Evolutionary conservation across 2,329 filamentous ascomycete species (phyloP).

Genomic region (Dactylellina leptospora): DNA sequence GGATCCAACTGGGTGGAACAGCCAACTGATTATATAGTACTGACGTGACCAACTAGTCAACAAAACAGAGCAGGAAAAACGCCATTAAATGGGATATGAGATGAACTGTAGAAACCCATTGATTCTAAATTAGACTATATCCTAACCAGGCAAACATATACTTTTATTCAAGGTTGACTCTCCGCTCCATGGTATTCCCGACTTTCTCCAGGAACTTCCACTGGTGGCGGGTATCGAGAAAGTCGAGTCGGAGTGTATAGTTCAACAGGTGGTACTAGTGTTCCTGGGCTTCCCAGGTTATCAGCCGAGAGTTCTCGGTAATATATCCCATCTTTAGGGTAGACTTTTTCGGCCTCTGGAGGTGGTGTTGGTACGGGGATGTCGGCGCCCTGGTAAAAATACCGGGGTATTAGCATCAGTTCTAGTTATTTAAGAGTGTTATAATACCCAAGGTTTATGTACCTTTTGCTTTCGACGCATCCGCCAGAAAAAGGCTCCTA

Average conservation of each 20-base stretch:
- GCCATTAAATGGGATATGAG: not conserved
- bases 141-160: too few relatives aligned
- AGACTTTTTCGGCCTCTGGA: slow-evolving; percentile 32
- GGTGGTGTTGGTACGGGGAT: slow-evolving; percentile 27
- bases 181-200: too few relatives aligned
- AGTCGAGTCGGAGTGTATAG: slow-evolving; percentile 17
- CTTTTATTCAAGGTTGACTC: too few relatives aligned
- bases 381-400: slow-evolving; percentile 11
- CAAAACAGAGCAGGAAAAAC: too few relatives aligned
- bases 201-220: slow-evolving; percentile 27
- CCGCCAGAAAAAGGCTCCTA: slow-evolving; percentile 33
- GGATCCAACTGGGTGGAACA: too few relatives aligned
- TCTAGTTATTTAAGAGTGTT: too few relatives aligned
- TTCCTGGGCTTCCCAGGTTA: slow-evolving; percentile 7
- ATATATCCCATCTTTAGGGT: slow-evolving; percentile 23
- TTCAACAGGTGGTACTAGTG: slow-evolving; percentile 19
- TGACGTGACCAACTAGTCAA: too few relatives aligned
- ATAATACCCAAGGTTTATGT: not conserved
- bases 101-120: not conserved
- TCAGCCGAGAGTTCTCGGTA: slow-evolving; percentile 41
- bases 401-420: too few relatives aligned
- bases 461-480: slow-evolving; percentile 32
- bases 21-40: too few relatives aligned
- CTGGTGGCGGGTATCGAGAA: not conserved
- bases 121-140: too few relatives aligned